phyloP scores from a whole-genome alignment of 345 rosid species.

The Rhodamnia argentea region DNA sequence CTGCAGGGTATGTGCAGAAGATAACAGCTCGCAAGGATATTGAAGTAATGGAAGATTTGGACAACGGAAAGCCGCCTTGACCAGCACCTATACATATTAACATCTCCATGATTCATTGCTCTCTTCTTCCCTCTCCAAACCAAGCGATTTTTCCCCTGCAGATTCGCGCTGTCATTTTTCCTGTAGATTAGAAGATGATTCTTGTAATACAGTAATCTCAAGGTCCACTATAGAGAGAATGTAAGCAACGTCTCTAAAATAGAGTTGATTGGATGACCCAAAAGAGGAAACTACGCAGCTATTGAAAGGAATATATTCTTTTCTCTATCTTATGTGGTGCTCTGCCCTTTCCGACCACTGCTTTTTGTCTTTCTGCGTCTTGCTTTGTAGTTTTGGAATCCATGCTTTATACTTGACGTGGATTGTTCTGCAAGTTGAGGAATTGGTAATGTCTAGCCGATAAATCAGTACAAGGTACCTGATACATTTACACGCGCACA shows the following conservation, averaged over 20 bases:
- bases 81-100: neutral
- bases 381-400: neutral
- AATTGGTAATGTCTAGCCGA: neutral
- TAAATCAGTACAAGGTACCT: neutral
- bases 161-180: neutral
- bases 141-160: neutral
- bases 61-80: conserved; percentile 63
- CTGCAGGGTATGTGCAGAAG: conserved; percentile 88
- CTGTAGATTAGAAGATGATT: neutral
- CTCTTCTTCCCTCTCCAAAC: neutral
- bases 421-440: neutral
- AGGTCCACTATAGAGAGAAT: neutral
- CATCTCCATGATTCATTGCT: neutral
- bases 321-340: neutral
- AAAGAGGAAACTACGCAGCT: neutral
- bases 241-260: neutral
- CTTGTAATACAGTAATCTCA: neutral
- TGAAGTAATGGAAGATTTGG: conserved; percentile 77
- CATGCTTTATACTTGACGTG: neutral
- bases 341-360: neutral
- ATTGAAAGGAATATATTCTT: neutral
- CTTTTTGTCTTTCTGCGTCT: neutral
- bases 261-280: neutral
- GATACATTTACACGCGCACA: neutral
- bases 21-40: conserved; percentile 83